A percentile compares a stretch with the other conserved stretches of the same genome.
Conservation (phyloP, 169 alveolate species). For the Amoebophrya sp. region DNA sequence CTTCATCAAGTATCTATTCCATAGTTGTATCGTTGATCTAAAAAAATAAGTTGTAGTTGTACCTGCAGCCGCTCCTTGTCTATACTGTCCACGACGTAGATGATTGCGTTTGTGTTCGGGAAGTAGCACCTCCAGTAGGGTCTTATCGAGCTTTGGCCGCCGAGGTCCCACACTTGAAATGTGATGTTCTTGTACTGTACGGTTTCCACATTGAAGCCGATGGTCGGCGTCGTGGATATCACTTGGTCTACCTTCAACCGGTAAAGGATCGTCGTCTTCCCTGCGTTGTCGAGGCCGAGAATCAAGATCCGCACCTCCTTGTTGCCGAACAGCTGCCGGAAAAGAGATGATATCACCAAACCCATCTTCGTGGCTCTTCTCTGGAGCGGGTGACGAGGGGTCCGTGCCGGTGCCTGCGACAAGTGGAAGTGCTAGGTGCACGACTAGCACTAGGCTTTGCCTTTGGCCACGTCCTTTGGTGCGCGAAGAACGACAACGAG, state of each 20-base stretch:
- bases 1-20: no score
- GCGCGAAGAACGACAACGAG: no score
- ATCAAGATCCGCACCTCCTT: conserved; percentile 68
- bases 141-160: conserved; percentile 84
- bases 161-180: conserved; percentile 78
- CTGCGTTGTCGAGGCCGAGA: conserved; percentile 96
- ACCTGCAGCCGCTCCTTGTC: conserved; percentile 71
- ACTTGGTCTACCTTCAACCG: conserved; percentile 83
- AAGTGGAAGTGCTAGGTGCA: no score
- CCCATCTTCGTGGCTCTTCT: neutral
- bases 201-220: conserved; percentile 90
- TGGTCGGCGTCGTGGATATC: conserved; percentile 86
- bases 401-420: no score
- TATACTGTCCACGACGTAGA: conserved; percentile 91
- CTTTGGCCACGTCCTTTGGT: no score
- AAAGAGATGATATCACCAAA: neutral
- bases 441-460: no score
- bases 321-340: neutral
- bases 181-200: conserved; percentile 79
- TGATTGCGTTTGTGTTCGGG: conserved; percentile 82
- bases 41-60: conserved; percentile 26
- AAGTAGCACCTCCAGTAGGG: conserved; percentile 88
- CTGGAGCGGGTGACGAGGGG: no score
- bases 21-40: no score
- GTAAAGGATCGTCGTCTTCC: conserved; percentile 93